Evolutionary conservation across 2,329 filamentous ascomycete genomes (phyloP), one percentile per base, ranked within the genome.

Genomic region (Phialemoniopsis sp.): DNA sequence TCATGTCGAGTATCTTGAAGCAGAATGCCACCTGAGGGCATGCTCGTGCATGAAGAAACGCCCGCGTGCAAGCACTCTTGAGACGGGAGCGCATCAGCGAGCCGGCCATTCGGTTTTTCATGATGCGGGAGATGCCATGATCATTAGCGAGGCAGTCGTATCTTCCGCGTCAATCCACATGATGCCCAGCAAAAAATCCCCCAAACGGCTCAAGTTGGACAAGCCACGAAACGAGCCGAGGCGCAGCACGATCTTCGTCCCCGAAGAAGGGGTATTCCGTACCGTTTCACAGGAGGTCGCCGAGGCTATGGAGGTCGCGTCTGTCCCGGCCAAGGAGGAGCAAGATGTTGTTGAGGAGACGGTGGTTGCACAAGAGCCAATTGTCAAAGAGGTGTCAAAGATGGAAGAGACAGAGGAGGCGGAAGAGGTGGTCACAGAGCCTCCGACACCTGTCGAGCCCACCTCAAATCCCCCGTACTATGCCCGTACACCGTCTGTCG

Each of bases 1-100:
- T 44, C 78, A 85, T 53, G 71, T 89, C 35, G 83, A 89, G 26
- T 90, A 88, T 59, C 68, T 90, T 56, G 78, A 87, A 54, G 75
- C 85, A 39, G 86, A 91, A 57, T 89, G 84, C 57, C 72, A 79
- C 36, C 73, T 89, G 47, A 72, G 75, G 34, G 80, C 76, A 59
- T 88, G 85, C 63, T 67, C 74, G 2, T 84, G 81, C 54, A 73
- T 66, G 43, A 73, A 67, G 47, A 53, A 58, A 30, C 57, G 58
- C 13, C 53, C 55, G 10, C 50, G 58, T 10, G 48, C 54, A 32
- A 63, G 57, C 51, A 44, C 54, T 21, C 33, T 46, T 16, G 37
- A 26, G 21, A 43, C 39, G 38, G 45, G 37, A 49, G 63, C 35
- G 41, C 57, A 48, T n/a, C 65, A 55, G 44, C 63, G 59, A 63